Conservation (phyloP, 164 flowering plant species). For the Sextonia rubra region DNA sequence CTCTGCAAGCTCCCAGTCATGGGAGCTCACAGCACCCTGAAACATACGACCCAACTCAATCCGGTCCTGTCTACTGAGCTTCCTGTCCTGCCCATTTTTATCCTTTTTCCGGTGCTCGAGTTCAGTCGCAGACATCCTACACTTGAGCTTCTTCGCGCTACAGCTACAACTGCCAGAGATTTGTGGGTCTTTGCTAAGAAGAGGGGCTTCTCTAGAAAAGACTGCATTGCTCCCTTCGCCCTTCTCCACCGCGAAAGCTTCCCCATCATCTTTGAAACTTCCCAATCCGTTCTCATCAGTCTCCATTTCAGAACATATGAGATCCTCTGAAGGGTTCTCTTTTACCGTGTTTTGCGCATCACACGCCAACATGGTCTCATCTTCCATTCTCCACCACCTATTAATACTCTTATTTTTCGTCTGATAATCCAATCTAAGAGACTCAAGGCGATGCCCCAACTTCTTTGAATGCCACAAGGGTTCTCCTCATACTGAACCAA, state of each 20-base stretch:
- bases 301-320: conserved; percentile 43
- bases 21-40: conserved; percentile 79
- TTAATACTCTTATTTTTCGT: neutral
- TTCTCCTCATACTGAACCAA: neutral
- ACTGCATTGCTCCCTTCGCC: conserved; percentile 60
- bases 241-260: conserved; percentile 20
- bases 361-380: conserved; percentile 16
- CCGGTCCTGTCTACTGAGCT: conserved; percentile 70
- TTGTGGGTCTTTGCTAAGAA: conserved; percentile 33
- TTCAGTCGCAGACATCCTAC: conserved; percentile 37
- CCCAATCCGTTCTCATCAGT: conserved; percentile 28
- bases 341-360: conserved; percentile 20
- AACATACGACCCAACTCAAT: conserved; percentile 78
- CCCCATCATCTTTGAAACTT: conserved; percentile 21
- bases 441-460: neutral
- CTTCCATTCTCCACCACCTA: conserved; percentile 28
- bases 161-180: conserved; percentile 34
- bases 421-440: conserved; percentile 1
- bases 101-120: conserved; percentile 44
- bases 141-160: conserved; percentile 51
- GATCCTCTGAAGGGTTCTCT: conserved; percentile 20
- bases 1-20: conserved; percentile 84
- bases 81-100: conserved; percentile 43
- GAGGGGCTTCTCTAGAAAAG: conserved; percentile 63
- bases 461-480: conserved; percentile 1